Conservation (phyloP, 352 stramenopile species). For the Pythium angustatum region DNA sequence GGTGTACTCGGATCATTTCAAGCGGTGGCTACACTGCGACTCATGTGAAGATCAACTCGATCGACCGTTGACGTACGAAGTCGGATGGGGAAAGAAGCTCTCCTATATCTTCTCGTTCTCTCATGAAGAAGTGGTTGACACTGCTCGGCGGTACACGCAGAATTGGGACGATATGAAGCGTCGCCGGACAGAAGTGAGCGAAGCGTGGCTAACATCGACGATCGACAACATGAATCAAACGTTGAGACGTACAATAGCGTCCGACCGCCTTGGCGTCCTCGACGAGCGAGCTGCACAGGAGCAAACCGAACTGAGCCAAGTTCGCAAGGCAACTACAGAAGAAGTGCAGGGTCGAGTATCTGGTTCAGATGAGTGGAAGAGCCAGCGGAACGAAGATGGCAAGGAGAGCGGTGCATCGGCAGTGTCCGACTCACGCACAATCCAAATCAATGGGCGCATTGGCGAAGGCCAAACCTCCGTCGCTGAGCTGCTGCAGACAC, state of each 20-base stretch:
- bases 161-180: constrained; percentile 65
- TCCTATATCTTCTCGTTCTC: constrained; percentile 92
- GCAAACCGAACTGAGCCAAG: constrained; percentile 43
- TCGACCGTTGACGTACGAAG: constrained; percentile 92
- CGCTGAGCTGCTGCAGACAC: constrained; percentile 4
- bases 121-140: constrained; percentile 90
- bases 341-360: constrained; percentile 78
- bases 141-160: constrained; percentile 78
- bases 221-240: constrained; percentile 58
- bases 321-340: constrained; percentile 34
- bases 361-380: constrained; percentile 80
- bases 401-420: not conserved
- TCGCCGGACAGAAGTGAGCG: constrained; percentile 63
- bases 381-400: constrained; percentile 65
- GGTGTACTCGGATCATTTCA: constrained; percentile 77
- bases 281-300: constrained; percentile 40
- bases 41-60: constrained; percentile 94
- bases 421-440: not conserved
- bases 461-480: not conserved
- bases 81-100: constrained; percentile 94
- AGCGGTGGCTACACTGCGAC: constrained; percentile 94
- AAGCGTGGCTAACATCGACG: constrained; percentile 56
- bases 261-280: constrained; percentile 41
- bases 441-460: not conserved
- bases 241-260: constrained; percentile 32